Conservation (phyloP, 139 green algal species). For the Picochlorum sp. region DNA sequence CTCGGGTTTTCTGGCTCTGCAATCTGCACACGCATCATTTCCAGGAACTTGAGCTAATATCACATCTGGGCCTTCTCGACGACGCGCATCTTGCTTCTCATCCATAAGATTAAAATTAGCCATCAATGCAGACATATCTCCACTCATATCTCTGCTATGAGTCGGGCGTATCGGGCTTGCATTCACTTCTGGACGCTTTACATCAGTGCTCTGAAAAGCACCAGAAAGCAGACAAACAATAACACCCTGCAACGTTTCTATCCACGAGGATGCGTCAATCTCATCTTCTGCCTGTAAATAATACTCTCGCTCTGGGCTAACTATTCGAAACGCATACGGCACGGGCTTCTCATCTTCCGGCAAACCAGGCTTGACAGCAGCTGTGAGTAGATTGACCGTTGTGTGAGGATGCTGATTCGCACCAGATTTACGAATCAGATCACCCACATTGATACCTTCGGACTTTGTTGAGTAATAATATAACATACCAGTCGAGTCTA, state of each 20-base stretch:
- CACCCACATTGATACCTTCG: neutral
- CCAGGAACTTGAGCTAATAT: slow-evolving; percentile 40
- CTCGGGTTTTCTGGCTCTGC: slow-evolving; percentile 63
- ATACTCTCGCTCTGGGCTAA: slow-evolving; percentile 66
- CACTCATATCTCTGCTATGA: slow-evolving; percentile 2
- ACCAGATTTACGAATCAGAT: slow-evolving; percentile 12
- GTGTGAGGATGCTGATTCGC: slow-evolving; percentile 41
- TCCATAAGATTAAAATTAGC: neutral
- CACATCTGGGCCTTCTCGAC: neutral
- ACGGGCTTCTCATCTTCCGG: slow-evolving; percentile 29
- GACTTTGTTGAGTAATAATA: slow-evolving; percentile 68
- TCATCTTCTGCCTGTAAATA: slow-evolving; percentile 74
- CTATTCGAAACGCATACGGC: slow-evolving; percentile 72
- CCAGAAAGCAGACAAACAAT: slow-evolving; percentile 7
- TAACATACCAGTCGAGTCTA: slow-evolving; percentile 65
- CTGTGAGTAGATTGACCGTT: slow-evolving; percentile 74
- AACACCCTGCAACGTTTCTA: slow-evolving; percentile 56
- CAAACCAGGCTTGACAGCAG: slow-evolving; percentile 64
- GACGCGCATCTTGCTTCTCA: too few species aligned
- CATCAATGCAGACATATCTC: neutral
- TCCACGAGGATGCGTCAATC: slow-evolving; percentile 66
- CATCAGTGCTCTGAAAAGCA: neutral
- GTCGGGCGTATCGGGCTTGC: neutral
- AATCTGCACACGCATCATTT: slow-evolving; percentile 79
- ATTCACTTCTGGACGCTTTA: too few species aligned